phyloP scores from a whole-genome alignment of 768 basidiomycete genomes.

The Terana coerulea region DNA sequence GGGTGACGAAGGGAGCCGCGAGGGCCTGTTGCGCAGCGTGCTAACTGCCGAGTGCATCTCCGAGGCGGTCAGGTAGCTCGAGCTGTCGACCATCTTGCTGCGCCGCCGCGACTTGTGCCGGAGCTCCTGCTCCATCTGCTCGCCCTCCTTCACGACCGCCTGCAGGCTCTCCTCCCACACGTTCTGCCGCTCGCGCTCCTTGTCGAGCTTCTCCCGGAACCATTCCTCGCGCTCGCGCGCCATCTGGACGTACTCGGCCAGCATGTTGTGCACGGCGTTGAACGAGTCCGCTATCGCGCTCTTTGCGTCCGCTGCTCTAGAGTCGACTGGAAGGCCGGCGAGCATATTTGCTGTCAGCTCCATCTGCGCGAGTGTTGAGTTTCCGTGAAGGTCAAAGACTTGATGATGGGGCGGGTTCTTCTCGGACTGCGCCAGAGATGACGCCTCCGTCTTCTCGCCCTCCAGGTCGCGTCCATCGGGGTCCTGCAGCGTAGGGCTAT shows the following conservation, averaged over 20 bases:
- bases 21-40: conserved; percentile 17
- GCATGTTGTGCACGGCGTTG: conserved; percentile 47
- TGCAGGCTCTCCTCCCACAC: conserved; percentile 92
- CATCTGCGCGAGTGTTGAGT: conserved; percentile 68
- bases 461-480: conserved; percentile 25
- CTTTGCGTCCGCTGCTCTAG: conserved; percentile 14
- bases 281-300: conserved; percentile 43
- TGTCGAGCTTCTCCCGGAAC: conserved; percentile 61
- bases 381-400: conserved; percentile 64
- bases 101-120: conserved; percentile 56
- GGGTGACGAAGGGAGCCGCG: not conserved
- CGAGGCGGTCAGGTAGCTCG: conserved; percentile 39
- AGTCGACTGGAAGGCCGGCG: conserved; percentile 31
- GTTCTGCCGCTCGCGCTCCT: conserved; percentile 57
- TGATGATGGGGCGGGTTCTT: conserved; percentile 52
- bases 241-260: conserved; percentile 70
- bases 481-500: conserved; percentile 2
- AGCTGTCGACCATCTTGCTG: conserved; percentile 36
- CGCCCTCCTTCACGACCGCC: conserved; percentile 82
- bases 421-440: conserved; percentile 40
- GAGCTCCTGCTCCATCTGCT: conserved; percentile 77
- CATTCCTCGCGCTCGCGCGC: conserved; percentile 76
- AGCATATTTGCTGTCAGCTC: conserved; percentile 72
- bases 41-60: conserved; percentile 18
- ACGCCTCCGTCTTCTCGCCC: conserved; percentile 40